Conservation (phyloP, 345 rosid species). For the Populus simonii region DNA sequence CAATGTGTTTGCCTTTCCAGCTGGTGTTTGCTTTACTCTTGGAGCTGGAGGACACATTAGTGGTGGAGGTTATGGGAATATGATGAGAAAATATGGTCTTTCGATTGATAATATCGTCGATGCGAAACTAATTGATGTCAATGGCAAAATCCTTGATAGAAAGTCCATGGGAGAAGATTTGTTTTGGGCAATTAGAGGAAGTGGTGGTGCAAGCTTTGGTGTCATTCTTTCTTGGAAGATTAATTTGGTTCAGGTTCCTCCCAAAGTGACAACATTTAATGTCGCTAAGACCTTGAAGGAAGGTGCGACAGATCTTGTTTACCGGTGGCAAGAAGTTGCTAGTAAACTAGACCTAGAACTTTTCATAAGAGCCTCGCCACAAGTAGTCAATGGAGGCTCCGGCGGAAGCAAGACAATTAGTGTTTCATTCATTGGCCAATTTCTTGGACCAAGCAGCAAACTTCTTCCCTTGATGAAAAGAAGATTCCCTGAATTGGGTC, state of each 20-base stretch:
- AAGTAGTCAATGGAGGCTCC: neutral
- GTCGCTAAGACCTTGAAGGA: constrained; percentile 30
- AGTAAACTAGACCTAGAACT: constrained; percentile 24
- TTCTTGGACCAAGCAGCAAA: neutral
- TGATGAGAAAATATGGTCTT: constrained; percentile 7
- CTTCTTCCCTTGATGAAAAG: neutral
- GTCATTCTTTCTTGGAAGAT: constrained; percentile 4
- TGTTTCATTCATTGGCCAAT: neutral
- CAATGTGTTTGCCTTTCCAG: neutral
- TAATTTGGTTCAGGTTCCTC: constrained; percentile 5
- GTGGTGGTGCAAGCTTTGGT: constrained; percentile 6
- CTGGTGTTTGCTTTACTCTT: neutral
- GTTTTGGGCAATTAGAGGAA: constrained; percentile 5
- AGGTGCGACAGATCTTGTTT: constrained; percentile 27
- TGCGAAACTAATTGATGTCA: neutral
- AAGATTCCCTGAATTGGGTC: constrained; percentile 3
- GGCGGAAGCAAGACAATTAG: neutral
- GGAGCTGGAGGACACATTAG: constrained; percentile 5
- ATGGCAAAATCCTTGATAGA: constrained; percentile 4
- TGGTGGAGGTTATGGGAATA: constrained; percentile 2
- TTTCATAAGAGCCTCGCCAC: constrained; percentile 30
- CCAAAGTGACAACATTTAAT: constrained; percentile 22
- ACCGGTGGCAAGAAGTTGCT: constrained; percentile 39
- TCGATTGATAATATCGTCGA: neutral
- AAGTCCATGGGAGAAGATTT: constrained; percentile 5